These are phyloP conservation scores for Taiwanofungus camphoratus DNA, from an alignment of 1,284 basidiomycete species.

Conservation along the genomic window DNA sequence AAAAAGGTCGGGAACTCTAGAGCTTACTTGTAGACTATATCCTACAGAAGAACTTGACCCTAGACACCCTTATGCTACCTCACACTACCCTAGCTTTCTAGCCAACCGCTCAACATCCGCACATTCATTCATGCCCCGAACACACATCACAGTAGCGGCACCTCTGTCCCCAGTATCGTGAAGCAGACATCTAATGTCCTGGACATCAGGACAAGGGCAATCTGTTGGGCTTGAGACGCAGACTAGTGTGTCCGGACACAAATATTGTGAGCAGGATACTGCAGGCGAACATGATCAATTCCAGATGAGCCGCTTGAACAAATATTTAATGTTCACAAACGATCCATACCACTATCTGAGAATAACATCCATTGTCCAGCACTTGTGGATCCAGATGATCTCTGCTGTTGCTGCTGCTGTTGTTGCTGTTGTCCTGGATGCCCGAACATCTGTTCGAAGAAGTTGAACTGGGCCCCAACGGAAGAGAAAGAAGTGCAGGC, in stretches of 20 bases:
- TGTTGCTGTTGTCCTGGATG: slow-evolving; percentile 41
- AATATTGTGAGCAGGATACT: slow-evolving; percentile 34
- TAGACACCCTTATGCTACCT: too few species aligned
- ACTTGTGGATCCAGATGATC: slow-evolving; percentile 14
- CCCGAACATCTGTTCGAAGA: slow-evolving; percentile 61
- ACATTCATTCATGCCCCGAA: slow-evolving; percentile 33
- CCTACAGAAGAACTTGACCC: too few species aligned
- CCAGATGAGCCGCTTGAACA: neutral
- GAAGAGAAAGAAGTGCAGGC: slow-evolving; percentile 4
- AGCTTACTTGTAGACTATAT: too few species aligned
- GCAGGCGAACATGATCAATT: too few species aligned
- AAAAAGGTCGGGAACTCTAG: too few species aligned
- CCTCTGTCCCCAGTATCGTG: slow-evolving; percentile 31
- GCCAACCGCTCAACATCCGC: slow-evolving; percentile 30
- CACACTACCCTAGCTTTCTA: slow-evolving; percentile 25
- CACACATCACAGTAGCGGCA: slow-evolving; percentile 34
- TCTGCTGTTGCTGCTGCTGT: slow-evolving; percentile 48
- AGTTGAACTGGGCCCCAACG: slow-evolving; percentile 47
- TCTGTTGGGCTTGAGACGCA: slow-evolving; percentile 34
- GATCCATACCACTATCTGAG: slow-evolving; percentile 35
- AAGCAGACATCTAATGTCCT: slow-evolving; percentile 39
- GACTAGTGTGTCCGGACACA: slow-evolving; percentile 35
- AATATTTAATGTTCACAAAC: neutral
- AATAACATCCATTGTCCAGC: slow-evolving; percentile 51
- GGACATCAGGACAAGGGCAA: slow-evolving; percentile 38